phyloP scores from a whole-genome alignment of 306 rosid genomes.

The Erythrophleum fordii region DNA sequence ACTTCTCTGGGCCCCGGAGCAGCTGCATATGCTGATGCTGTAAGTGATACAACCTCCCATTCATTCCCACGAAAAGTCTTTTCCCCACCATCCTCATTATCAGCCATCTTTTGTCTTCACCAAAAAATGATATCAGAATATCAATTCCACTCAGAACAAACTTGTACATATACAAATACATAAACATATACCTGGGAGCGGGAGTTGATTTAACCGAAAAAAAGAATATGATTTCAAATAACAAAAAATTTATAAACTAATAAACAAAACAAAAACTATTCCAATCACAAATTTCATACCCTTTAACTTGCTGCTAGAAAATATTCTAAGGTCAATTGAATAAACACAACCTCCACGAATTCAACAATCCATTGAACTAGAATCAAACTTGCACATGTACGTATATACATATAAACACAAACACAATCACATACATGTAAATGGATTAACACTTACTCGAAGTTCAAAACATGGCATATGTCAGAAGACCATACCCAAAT shows the following conservation, averaged over 20 bases:
- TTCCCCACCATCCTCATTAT: slow-evolving; percentile 65
- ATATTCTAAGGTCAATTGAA: neutral
- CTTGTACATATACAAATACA: neutral
- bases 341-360: neutral
- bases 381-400: neutral
- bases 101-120: slow-evolving; percentile 66
- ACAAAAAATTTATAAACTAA: neutral
- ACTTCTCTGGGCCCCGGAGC: slow-evolving; percentile 70
- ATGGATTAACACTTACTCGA: slow-evolving; percentile 2
- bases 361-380: slow-evolving; percentile 18
- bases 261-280: too few species aligned
- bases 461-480: slow-evolving; percentile 23
- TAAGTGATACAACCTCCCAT: slow-evolving; percentile 96
- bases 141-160: slow-evolving; percentile 21
- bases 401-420: too few species aligned
- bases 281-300: neutral
- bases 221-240: neutral
- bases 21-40: slow-evolving; percentile 90
- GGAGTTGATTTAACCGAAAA: neutral
- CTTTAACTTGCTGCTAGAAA: neutral
- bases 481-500: neutral
- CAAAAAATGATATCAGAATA: slow-evolving; percentile 35
- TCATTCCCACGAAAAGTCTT: slow-evolving; percentile 72
- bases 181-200: neutral
- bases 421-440: neutral